These are phyloP conservation scores for Lasiosphaeriaceae sp. DNA, from an alignment of 495 filamentous ascomycete genomes.

Conservation along the genomic window DNA sequence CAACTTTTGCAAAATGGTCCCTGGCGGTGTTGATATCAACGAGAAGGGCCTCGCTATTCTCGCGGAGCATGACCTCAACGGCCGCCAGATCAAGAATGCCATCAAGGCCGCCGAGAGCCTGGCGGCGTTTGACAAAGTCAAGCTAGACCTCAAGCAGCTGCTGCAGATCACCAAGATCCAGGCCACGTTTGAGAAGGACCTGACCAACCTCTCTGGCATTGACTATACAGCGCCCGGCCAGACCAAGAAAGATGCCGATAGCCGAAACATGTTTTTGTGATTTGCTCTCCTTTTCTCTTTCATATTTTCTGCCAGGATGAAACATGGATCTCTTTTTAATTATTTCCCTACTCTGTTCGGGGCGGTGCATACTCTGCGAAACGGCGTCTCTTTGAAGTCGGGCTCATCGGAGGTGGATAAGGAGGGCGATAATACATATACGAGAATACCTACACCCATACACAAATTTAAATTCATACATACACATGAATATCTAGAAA, in stretches of 20 bases:
- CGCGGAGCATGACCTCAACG: conserved; percentile 49
- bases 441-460: no score
- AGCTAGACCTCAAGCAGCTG: conserved; percentile 28
- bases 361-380: no score
- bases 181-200: conserved; percentile 31
- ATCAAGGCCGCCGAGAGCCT: conserved; percentile 50
- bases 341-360: no score
- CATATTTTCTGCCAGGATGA: conserved; percentile 32
- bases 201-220: conserved; percentile 23
- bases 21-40: conserved; percentile 37
- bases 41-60: conserved; percentile 40
- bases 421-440: no score
- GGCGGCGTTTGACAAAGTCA: conserved; percentile 27
- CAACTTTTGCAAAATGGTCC: conserved; percentile 37
- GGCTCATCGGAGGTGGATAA: no score
- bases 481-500: no score
- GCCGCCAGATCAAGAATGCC: conserved; percentile 61
- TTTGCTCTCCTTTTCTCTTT: neutral
- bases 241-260: conserved; percentile 19
- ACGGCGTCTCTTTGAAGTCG: no score
- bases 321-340: neutral
- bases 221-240: conserved; percentile 33
- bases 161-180: conserved; percentile 30
- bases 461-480: no score
- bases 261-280: conserved; percentile 32